Percentiles rank a stretch among this genome's conserved stretches.
These are phyloP conservation scores for Aspergillus sp. DNA, from an alignment of 2,329 filamentous ascomycete species.

Conservation along the genomic window DNA sequence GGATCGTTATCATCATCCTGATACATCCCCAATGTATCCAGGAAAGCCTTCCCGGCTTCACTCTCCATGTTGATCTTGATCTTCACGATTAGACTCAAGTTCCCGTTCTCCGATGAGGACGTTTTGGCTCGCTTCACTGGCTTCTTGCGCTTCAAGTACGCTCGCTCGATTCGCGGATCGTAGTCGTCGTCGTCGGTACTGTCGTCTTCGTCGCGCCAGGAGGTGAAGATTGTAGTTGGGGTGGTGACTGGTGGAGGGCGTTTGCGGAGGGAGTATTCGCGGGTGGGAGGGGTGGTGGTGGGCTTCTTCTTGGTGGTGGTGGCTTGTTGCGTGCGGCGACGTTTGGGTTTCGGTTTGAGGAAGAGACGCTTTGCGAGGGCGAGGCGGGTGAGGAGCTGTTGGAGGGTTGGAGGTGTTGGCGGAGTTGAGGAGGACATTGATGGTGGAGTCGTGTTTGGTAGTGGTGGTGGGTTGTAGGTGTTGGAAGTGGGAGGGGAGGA, in stretches of 20 bases:
- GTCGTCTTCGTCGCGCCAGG: constrained; percentile 39
- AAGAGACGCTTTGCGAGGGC: constrained; percentile 2
- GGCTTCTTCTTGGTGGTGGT: no score
- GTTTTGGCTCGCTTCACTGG: not conserved
- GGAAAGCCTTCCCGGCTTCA: not conserved
- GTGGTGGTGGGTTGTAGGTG: not conserved
- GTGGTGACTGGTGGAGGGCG: constrained; percentile 1
- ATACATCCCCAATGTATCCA: constrained; percentile 5
- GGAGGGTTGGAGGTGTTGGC: not conserved
- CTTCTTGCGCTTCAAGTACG: constrained; percentile 1
- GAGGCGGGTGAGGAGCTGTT: not conserved
- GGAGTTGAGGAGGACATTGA: no score
- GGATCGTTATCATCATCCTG: not conserved
- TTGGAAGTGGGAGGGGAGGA: not conserved
- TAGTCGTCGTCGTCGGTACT: constrained; percentile 43
- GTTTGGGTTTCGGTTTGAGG: not conserved
- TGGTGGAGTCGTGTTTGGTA: not conserved
- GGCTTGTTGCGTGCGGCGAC: no score
- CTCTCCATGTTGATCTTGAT: not conserved
- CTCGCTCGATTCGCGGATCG: constrained; percentile 19
- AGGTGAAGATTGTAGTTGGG: constrained; percentile 10
- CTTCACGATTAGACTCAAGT: not conserved
- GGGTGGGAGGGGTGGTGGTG: not conserved
- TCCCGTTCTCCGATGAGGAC: not conserved
- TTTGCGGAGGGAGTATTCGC: constrained; percentile 18